Evolutionary conservation across 106 monocot species (phyloP).

Genomic region (Apostasia shenzhenica): DNA sequence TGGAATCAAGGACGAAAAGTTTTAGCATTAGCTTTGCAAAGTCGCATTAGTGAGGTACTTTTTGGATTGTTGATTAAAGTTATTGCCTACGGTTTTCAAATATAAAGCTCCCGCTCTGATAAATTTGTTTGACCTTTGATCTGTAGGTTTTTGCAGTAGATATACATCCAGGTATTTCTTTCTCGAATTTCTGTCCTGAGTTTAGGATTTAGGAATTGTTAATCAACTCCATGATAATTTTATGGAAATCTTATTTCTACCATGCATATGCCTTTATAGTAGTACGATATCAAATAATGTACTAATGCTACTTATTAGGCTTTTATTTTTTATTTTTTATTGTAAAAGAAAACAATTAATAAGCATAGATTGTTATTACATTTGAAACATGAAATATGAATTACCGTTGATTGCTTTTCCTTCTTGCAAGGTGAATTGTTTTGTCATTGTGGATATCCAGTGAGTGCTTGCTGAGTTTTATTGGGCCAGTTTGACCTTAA

Average conservation of each 20-base stretch:
- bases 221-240: no score
- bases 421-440: not conserved
- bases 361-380: not conserved
- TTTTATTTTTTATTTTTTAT: no score
- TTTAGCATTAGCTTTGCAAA: conserved; percentile 87
- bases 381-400: no score
- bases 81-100: not conserved
- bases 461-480: no score
- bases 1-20: conserved; percentile 85
- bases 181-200: not conserved
- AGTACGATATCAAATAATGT: no score
- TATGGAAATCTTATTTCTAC: no score
- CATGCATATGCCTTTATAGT: no score
- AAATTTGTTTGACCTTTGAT: conserved; percentile 2
- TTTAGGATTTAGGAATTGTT: not conserved
- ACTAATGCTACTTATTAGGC: no score
- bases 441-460: not conserved
- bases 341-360: no score
- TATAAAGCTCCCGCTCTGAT: not conserved
- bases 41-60: conserved; percentile 86
- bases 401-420: not conserved
- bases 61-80: not conserved
- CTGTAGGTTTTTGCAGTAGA: conserved; percentile 85
- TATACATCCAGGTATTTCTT: conserved; percentile 75
- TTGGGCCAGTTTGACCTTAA: no score